Percentiles rank a stretch among this genome's conserved stretches.
Evolutionary conservation across 2,329 filamentous ascomycete species (phyloP).

Genomic region (Venturia oleaginea): DNA sequence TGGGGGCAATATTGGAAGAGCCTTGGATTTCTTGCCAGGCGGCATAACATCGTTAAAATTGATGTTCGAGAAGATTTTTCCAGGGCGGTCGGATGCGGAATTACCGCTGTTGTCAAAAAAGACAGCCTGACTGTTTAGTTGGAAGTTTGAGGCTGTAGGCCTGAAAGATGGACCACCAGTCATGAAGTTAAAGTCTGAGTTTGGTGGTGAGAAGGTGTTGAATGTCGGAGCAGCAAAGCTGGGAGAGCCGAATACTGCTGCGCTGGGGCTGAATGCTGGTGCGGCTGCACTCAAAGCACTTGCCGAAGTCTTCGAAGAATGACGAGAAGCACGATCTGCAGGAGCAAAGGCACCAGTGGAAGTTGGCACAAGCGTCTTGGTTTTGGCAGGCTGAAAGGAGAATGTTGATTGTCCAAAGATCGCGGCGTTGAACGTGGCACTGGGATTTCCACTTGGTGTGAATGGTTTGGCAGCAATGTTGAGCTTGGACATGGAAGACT

Average conservation of each 20-base stretch:
- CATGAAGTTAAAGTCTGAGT: constrained; percentile 29
- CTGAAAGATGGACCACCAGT: constrained; percentile 20
- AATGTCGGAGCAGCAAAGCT: constrained; percentile 8
- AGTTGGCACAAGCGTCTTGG: constrained; percentile 7
- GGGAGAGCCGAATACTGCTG: constrained; percentile 13
- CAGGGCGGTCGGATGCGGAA: constrained; percentile 24
- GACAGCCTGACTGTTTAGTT: constrained; percentile 14
- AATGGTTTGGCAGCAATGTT: constrained; percentile 89
- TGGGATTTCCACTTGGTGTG: constrained; percentile 46
- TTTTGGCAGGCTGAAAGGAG: constrained; percentile 32
- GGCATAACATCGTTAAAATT: constrained; percentile 54
- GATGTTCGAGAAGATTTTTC: constrained; percentile 49
- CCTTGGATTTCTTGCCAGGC: constrained; percentile 65
- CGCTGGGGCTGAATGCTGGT: constrained; percentile 60
- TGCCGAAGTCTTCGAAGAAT: constrained; percentile 35
- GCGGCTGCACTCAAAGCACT: constrained; percentile 68
- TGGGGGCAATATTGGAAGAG: constrained; percentile 69
- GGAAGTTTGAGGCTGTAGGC: constrained; percentile 20
- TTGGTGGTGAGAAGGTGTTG: not conserved
- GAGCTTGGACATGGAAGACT: constrained; percentile 64
- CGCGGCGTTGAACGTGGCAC: constrained; percentile 40
- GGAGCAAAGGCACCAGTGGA: constrained; percentile 22
- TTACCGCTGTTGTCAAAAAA: not conserved
- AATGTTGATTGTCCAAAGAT: constrained; percentile 34
- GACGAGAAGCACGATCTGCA: constrained; percentile 45